A percentile compares a stretch with the other conserved stretches of the same genome.
Conservation (phyloP, 208 protist species). For the Naegleria lovaniensis region DNA sequence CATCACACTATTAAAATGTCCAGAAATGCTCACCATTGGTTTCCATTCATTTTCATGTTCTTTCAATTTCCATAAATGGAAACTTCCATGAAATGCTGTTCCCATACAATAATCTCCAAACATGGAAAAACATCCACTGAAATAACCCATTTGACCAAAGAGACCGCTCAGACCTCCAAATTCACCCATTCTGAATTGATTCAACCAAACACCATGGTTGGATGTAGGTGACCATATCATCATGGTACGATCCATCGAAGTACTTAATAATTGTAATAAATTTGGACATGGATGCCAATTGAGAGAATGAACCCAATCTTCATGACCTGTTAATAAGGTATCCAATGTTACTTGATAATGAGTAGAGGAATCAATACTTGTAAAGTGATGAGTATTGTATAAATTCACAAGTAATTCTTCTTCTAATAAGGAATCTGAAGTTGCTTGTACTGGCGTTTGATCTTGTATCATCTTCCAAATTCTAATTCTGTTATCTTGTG, state of each 20-base stretch:
- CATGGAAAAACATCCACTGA: background rate
- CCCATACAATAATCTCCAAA: background rate
- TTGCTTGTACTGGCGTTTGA: background rate
- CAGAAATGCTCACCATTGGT: background rate
- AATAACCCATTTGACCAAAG: constrained; percentile 27
- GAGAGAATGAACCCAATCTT: constrained; percentile 53
- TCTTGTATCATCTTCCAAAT: constrained; percentile 35
- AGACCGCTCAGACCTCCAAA: constrained; percentile 24
- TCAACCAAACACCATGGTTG: constrained; percentile 26
- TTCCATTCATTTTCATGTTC: background rate
- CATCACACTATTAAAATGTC: constrained; percentile 29
- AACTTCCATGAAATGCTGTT: background rate
- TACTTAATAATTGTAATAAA: constrained; percentile 39
- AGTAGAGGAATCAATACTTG: constrained; percentile 20
- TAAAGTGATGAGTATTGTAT: constrained; percentile 26
- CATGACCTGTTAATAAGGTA: constrained; percentile 45
- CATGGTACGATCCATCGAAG: constrained; percentile 53
- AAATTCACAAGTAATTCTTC: constrained; percentile 26
- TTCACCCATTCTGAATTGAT: constrained; percentile 12
- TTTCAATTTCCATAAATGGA: constrained; percentile 21
- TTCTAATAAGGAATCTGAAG: background rate
- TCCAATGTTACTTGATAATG: constrained; percentile 37
- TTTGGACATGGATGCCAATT: constrained; percentile 40
- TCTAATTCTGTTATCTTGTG: constrained; percentile 49
- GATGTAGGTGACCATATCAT: constrained; percentile 47